Conservation (phyloP, 164 flowering plant species). For the Hamamelis virginiana region DNA sequence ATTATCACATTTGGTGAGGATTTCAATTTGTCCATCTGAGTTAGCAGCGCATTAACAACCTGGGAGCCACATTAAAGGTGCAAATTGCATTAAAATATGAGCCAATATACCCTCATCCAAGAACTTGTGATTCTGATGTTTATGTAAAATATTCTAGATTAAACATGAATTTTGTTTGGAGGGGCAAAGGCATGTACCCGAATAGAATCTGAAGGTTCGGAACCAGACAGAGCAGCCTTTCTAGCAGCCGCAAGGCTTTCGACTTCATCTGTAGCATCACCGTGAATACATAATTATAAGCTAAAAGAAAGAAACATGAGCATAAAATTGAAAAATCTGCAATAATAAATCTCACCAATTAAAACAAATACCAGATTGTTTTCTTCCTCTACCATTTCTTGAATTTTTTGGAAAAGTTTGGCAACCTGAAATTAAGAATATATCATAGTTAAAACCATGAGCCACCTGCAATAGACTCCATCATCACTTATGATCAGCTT, state of each 20-base stretch:
- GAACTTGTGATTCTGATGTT: neutral
- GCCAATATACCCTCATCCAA: neutral
- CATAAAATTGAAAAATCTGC: constrained; percentile 1
- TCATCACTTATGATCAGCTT: neutral
- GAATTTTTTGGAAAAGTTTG: constrained; percentile 93
- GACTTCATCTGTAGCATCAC: constrained; percentile 80
- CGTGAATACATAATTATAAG: neutral
- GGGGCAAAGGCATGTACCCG: constrained; percentile 43
- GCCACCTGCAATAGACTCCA: neutral
- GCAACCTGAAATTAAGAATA: constrained; percentile 65
- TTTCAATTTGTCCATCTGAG: constrained; percentile 95
- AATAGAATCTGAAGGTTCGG: constrained; percentile 97
- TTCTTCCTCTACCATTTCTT: constrained; percentile 99
- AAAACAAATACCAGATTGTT: constrained; percentile 93
- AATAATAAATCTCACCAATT: constrained; percentile 74
- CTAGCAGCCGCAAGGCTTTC: constrained; percentile 99
- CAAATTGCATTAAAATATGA: neutral
- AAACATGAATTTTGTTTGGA: neutral
- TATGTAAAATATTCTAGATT: neutral
- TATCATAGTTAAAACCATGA: constrained; percentile 9
- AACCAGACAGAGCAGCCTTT: constrained; percentile 96
- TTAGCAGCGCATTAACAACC: constrained; percentile 97
- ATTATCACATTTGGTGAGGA: constrained; percentile 91
- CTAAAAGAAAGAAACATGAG: neutral
- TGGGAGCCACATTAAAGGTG: constrained; percentile 29